Evolutionary conservation across 225 moss, liverwort and hornwort genomes (phyloP).

Genomic region (Physcomitrellopsis africana): DNA sequence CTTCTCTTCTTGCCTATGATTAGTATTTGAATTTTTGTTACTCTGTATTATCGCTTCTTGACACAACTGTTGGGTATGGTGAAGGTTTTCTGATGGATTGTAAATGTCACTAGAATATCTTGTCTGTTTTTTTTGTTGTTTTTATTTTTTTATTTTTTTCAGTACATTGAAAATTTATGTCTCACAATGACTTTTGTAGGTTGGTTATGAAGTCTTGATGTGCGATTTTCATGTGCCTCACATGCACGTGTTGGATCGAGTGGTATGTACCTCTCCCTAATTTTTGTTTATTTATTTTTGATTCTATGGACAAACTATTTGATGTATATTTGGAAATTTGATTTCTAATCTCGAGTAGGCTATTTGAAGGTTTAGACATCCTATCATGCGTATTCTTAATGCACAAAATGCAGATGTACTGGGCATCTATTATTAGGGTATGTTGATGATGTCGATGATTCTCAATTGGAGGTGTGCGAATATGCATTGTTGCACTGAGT

Average conservation of each 20-base stretch:
- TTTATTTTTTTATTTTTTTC: background rate
- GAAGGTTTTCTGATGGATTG: slow-evolving; percentile 6
- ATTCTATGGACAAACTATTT: background rate
- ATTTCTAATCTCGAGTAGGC: slow-evolving; percentile 19
- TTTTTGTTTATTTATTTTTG: slow-evolving; percentile 16
- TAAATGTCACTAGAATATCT: background rate
- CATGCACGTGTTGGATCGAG: slow-evolving; percentile 56
- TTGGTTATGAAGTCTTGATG: slow-evolving; percentile 74
- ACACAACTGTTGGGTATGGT: background rate
- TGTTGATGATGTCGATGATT: slow-evolving; percentile 16
- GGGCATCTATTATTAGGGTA: slow-evolving; percentile 17
- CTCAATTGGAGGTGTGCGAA: slow-evolving; percentile 7
- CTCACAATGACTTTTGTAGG: slow-evolving; percentile 46
- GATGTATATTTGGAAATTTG: too few species aligned
- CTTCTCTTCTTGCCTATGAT: background rate
- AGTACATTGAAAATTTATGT: slow-evolving; percentile 6
- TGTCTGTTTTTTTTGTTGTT: background rate
- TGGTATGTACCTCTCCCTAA: slow-evolving; percentile 51
- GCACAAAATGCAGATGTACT: slow-evolving; percentile 8
- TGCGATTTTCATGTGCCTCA: slow-evolving; percentile 82
- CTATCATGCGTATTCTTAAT: slow-evolving; percentile 15
- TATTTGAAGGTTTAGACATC: slow-evolving; percentile 25
- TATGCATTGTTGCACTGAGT: slow-evolving; percentile 15
- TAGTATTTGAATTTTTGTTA: slow-evolving; percentile 7
- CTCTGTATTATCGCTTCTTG: slow-evolving; percentile 2